Evolutionary conservation across 2,329 filamentous ascomycete species (phyloP), one percentile per base, ranked within the genome.

Genomic region (Nemania abortiva): DNA sequence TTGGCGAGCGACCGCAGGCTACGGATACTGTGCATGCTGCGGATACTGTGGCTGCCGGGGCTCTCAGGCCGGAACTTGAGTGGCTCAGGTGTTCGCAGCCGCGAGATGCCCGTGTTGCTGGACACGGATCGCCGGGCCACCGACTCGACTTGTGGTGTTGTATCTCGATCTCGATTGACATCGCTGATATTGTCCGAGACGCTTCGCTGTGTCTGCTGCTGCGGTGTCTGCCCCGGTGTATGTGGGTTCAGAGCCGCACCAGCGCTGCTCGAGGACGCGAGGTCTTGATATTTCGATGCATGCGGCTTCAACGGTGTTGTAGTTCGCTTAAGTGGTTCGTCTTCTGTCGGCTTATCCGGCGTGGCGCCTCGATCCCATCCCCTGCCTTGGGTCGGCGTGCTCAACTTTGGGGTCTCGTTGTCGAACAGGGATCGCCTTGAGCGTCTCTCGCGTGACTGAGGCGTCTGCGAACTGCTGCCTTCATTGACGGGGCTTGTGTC

Each of bases 41-140:
- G 68, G 18, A 62, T 31, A 34, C 63, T 90, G 72, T 83, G 74
- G 80, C 79, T 85, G 83, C 86, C 84, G 83, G 86, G 85, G 64
- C 90, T 93, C 73, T 91, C 87, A 79, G 92, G 88, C 78, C 90
- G 86, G 67, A 86, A 85, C 73, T 80, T 80, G 42, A 84, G 80
- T 70, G 85, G 84, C 77, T 88, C 87, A 3, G 87, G 87, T 55
- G 87, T 88, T 65, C 83, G 81, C 67, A 83, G 78, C 64, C 86
- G 82, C 61, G 84, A 81, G 69, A 88, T 80, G 78, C 86, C 84
- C 63, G 84, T 86, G 78, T 88, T 89, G 74, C 34, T 37, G 2
- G 88, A 89, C 70, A 82, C 76, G 52, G 84, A 82, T 55, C 86
- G 83, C 53, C 83, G 81, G 39, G 76, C 75, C 45, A 67, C 66